Evolutionary conservation across 192 early-diverging fungal genomes (phyloP).

Genomic region (Geranomyces michiganensis): DNA sequence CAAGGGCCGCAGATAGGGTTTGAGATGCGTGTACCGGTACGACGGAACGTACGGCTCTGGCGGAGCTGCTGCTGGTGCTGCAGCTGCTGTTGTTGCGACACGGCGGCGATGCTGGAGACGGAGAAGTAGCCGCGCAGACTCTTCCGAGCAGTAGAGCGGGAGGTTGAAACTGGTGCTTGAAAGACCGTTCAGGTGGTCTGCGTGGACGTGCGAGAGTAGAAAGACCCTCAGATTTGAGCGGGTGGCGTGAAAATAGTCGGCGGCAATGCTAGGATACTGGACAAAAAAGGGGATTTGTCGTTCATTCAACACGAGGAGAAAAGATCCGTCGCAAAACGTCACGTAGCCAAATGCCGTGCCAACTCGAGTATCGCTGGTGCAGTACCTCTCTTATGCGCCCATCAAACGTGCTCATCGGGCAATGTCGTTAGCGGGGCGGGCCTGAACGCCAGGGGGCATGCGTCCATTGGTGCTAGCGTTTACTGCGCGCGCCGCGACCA

Average conservation of each 20-base stretch:
- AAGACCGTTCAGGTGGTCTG: slow-evolving; percentile 51
- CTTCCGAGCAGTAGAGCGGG: slow-evolving; percentile 54
- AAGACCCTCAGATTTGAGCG: slow-evolving; percentile 33
- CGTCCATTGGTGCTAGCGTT: too few species aligned
- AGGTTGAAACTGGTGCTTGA: slow-evolving; percentile 33
- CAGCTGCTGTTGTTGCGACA: neutral
- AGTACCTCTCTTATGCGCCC: slow-evolving; percentile 47
- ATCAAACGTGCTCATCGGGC: slow-evolving; percentile 55
- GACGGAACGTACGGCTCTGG: neutral
- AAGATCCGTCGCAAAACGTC: neutral
- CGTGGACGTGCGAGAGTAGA: slow-evolving; percentile 52
- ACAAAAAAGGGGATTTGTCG: neutral
- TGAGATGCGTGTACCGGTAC: neutral
- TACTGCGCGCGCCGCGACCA: too few species aligned
- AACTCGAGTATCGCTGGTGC: too few species aligned
- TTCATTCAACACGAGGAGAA: neutral
- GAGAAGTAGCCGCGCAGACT: slow-evolving; percentile 46
- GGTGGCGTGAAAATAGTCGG: slow-evolving; percentile 43
- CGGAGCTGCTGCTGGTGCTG: slow-evolving; percentile 7
- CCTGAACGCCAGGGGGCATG: too few species aligned
- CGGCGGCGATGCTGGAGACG: slow-evolving; percentile 27
- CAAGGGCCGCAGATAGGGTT: neutral
- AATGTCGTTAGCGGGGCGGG: too few species aligned
- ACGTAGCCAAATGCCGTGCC: neutral
- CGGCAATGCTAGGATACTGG: slow-evolving; percentile 51